phyloP scores from a whole-genome alignment of 2,329 filamentous ascomycete species.

The Claviceps monticola region DNA sequence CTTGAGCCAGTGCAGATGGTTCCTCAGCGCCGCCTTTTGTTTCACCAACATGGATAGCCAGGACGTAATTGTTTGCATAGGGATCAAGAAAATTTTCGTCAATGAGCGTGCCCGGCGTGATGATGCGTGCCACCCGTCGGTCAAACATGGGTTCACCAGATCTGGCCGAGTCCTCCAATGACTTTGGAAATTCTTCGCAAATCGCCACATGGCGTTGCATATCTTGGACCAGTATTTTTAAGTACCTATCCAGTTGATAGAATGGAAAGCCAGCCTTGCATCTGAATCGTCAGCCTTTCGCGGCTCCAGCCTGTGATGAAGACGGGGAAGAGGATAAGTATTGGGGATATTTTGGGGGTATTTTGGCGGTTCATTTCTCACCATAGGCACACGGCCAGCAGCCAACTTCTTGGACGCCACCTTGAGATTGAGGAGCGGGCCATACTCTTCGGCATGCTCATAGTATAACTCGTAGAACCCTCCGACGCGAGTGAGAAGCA shows the following conservation, averaged over 20 bases:
- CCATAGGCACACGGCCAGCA: slow-evolving; percentile 73
- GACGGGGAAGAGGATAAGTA: not conserved
- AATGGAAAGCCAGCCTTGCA: slow-evolving; percentile 77
- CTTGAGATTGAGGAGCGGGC: slow-evolving; percentile 76
- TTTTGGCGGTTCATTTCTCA: slow-evolving; percentile 21
- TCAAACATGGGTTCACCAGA: slow-evolving; percentile 72
- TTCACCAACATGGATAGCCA: slow-evolving; percentile 53
- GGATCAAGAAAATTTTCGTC: slow-evolving; percentile 97
- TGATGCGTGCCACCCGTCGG: slow-evolving; percentile 69
- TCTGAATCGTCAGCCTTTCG: not conserved
- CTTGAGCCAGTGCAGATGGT: not conserved
- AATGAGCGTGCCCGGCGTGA: slow-evolving; percentile 90
- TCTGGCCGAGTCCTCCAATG: slow-evolving; percentile 54
- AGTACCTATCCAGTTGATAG: slow-evolving; percentile 80
- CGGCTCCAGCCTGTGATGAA: not conserved
- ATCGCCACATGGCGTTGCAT: slow-evolving; percentile 84
- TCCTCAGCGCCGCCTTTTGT: not conserved
- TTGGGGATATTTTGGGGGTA: not conserved
- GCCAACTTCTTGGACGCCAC: slow-evolving; percentile 69
- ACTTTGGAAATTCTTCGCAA: slow-evolving; percentile 79
- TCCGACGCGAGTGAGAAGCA: slow-evolving; percentile 81
- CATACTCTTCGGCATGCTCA: slow-evolving; percentile 82
- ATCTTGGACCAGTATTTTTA: slow-evolving; percentile 88
- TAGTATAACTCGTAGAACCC: slow-evolving; percentile 98
- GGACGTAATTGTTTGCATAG: slow-evolving; percentile 82